Conservation (phyloP, 2,329 filamentous ascomycete genomes). For the Fusarium sp. region DNA sequence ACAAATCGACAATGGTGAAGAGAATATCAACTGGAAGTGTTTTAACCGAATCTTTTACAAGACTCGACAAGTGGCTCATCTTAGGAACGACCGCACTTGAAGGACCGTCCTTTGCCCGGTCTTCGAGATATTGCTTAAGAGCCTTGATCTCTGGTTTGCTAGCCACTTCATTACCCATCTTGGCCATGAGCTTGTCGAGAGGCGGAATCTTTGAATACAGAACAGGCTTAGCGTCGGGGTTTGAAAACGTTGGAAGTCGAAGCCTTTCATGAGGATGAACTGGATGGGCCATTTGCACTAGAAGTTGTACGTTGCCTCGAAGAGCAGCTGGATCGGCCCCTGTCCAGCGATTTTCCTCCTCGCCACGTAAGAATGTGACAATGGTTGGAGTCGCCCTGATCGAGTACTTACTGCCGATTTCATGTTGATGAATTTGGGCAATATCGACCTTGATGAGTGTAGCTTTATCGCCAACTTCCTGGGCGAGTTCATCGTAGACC, state of each 20-base stretch:
- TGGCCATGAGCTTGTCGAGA: slow-evolving; percentile 81
- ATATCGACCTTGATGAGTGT: slow-evolving; percentile 87
- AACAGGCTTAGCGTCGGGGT: slow-evolving; percentile 72
- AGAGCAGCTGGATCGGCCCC: slow-evolving; percentile 78
- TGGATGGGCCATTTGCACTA: slow-evolving; percentile 80
- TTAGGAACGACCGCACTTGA: slow-evolving; percentile 77
- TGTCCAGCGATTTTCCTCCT: slow-evolving; percentile 82
- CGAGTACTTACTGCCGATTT: slow-evolving; percentile 71
- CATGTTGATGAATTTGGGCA: slow-evolving; percentile 69
- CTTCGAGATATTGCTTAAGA: slow-evolving; percentile 77
- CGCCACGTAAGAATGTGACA: slow-evolving; percentile 81
- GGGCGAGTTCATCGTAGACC: slow-evolving; percentile 81
- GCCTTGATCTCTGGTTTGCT: slow-evolving; percentile 69
- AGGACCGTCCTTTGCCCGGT: slow-evolving; percentile 66
- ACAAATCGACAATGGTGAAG: slow-evolving; percentile 87
- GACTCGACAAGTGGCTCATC: slow-evolving; percentile 70
- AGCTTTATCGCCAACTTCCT: slow-evolving; percentile 74
- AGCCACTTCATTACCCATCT: slow-evolving; percentile 72
- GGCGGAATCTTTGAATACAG: slow-evolving; percentile 83
- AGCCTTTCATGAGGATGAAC: slow-evolving; percentile 80
- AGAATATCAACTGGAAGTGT: slow-evolving; percentile 71
- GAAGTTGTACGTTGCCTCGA: slow-evolving; percentile 75
- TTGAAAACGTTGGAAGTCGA: slow-evolving; percentile 75
- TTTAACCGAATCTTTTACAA: slow-evolving; percentile 66
- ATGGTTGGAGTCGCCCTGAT: slow-evolving; percentile 88